Base-by-base conservation (phyloP, 495 filamentous ascomycete species). In the Articulospora tetracladia region DNA sequence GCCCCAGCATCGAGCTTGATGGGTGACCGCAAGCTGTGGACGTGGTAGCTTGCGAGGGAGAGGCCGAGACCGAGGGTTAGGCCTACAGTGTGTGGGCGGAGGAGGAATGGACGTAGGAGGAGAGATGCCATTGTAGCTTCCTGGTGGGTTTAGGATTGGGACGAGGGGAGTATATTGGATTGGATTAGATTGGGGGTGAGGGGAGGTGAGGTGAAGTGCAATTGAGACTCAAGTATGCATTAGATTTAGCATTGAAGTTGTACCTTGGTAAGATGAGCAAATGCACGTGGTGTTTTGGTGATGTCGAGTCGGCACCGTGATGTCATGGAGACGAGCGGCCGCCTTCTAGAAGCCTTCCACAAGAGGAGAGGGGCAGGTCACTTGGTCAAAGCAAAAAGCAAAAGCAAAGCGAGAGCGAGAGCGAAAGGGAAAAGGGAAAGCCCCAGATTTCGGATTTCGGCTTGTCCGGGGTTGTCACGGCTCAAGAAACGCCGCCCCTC, bases 131-230 rank as follows among this genome's bases (percentile, higher is more conserved):
- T 59, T 53, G 23, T 46, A 19, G 41, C 36, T 13, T 55, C 13
- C 20, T 3, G 53, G 24, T 36, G 25, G 47, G 20, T 13, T 13
- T 50, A 15, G 41, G 23, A 61, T 63, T 59, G 62, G 57, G 51
- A 20, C 20, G 23, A 59, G 20, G 64, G 56, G 32, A 61, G 51
- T 20, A 57, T 26, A 11, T 12, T 17, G 25, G 27, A 51, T 15
- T n/a, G 28, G 13, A 15, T 15, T 26, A 32, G n/a, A 25, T 59
- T 3, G 20, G 64, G 64, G 20, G 36, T 53, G 19, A 61, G 57
- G 46, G 48, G 41, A 22, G 63, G 64, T 47, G 53, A 44, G 46
- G 67, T 24, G 64, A 53, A 44, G 28, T n/a, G 12, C 50, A 53
- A 53, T 53, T 53, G 48, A 51, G 22, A n/a, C 22, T 25, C 25